Evolutionary conservation across 805 yeast species (phyloP).

Genomic region (Metschnikowia rubicola): DNA sequence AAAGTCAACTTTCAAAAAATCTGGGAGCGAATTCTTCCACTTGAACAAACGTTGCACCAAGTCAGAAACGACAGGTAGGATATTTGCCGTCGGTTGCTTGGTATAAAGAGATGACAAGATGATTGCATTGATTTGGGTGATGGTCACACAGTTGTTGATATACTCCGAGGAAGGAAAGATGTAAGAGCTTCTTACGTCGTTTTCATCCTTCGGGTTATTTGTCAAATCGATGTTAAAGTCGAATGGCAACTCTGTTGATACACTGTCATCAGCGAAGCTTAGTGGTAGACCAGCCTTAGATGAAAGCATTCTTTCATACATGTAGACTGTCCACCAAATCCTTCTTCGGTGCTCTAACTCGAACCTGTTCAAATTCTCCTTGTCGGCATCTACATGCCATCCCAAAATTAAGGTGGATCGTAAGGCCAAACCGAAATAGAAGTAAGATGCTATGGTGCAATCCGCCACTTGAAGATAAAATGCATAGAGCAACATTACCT

Average conservation of each 20-base stretch:
- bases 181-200: slow-evolving; percentile 60
- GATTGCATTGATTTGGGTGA: slow-evolving; percentile 74
- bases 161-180: slow-evolving; percentile 78
- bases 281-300: slow-evolving; percentile 80
- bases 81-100: slow-evolving; percentile 71
- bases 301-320: slow-evolving; percentile 67
- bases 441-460: slow-evolving; percentile 76
- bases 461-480: slow-evolving; percentile 82
- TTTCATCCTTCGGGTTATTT: slow-evolving; percentile 34
- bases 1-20: slow-evolving; percentile 62
- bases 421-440: slow-evolving; percentile 73
- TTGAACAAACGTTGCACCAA: slow-evolving; percentile 61
- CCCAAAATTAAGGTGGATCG: slow-evolving; percentile 71
- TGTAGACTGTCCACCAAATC: slow-evolving; percentile 49
- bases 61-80: slow-evolving; percentile 68
- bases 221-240: slow-evolving; percentile 59
- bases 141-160: slow-evolving; percentile 71
- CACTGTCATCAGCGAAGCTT: slow-evolving; percentile 76
- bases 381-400: slow-evolving; percentile 79
- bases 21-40: slow-evolving; percentile 68
- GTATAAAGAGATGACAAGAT: slow-evolving; percentile 68
- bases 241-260: slow-evolving; percentile 71
- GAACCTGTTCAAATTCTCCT: slow-evolving; percentile 50
- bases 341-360: slow-evolving; percentile 52
- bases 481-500: slow-evolving; percentile 69